phyloP scores from a whole-genome alignment of 2,329 filamentous ascomycete species.

The Aureobasidium sp. region DNA sequence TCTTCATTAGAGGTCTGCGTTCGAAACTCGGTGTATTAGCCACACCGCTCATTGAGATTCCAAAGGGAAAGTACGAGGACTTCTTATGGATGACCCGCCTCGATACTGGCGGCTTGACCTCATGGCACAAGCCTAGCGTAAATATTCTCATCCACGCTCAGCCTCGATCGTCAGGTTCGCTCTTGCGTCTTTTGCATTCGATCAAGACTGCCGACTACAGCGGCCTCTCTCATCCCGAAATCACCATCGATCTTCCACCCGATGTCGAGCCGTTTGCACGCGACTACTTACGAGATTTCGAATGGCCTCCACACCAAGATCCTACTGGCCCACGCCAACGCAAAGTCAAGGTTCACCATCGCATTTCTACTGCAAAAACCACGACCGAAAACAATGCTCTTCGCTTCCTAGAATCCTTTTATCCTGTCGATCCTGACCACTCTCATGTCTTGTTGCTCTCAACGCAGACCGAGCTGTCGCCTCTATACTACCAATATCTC shows the following conservation, averaged over 20 bases:
- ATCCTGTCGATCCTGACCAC: constrained; percentile 54
- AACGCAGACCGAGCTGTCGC: constrained; percentile 68
- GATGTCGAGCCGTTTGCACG: constrained; percentile 57
- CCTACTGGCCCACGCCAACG: constrained; percentile 32
- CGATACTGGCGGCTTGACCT: constrained; percentile 61
- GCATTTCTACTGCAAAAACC: constrained; percentile 53
- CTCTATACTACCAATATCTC: constrained; percentile 77
- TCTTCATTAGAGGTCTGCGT: constrained; percentile 55
- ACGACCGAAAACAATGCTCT: constrained; percentile 63
- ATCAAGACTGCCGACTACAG: constrained; percentile 68
- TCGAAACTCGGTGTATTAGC: constrained; percentile 43
- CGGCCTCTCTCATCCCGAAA: constrained; percentile 57
- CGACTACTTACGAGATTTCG: constrained; percentile 52
- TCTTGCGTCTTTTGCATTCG: constrained; percentile 69
- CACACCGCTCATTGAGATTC: constrained; percentile 66
- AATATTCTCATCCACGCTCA: constrained; percentile 79
- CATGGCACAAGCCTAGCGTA: constrained; percentile 69
- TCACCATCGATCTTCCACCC: constrained; percentile 77
- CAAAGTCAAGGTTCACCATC: constrained; percentile 63
- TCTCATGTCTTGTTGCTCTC: constrained; percentile 81
- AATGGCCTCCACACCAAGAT: constrained; percentile 55
- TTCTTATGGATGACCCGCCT: constrained; percentile 72
- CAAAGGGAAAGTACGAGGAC: constrained; percentile 51
- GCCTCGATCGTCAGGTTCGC: constrained; percentile 58
- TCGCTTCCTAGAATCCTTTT: constrained; percentile 79